Base-by-base conservation (phyloP, 2,329 filamentous ascomycete species). In the Salinomyces thailandicus region DNA sequence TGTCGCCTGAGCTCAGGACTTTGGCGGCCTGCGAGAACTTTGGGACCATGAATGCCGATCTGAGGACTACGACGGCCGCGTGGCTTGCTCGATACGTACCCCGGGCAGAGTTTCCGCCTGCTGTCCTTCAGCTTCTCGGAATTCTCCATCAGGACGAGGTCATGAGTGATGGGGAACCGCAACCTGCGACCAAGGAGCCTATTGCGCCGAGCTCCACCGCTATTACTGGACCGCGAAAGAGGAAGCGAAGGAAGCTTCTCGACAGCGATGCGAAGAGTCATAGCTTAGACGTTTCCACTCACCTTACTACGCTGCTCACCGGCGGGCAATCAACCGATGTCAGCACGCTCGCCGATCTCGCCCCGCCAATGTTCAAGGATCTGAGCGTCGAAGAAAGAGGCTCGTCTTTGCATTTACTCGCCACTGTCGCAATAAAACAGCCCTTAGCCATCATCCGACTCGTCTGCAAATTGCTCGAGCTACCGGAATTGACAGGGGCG, bases 401-500 rank as follows among this genome's bases (percentile, higher is more conserved):
- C 24, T 13, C 32, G n/a, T 46, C 43, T 2, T 58, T 53, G 53
- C 39, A 45, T 20, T 33, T 30, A 13, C 38, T 58, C 7, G 36
- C 40, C 12, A 41, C 51, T 5, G 38, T 51, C 17, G 46, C 47
- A 11, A 13, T 37, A 4, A 26, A 38, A 9, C 43, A 50, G 7
- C 29, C 43, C 16, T 24, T 32, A 9, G 29, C 31, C 1, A 31
- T 45, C 5, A 13, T 45, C 4, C 28, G 27, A 19, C 44, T 37
- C 0, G 36, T 54, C 16, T 24, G 31, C 3, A 38, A 42, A 45
- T 44, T 62, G n/a, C 51, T 60, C 13, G 52, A 66, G 28, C 41
- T 65, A 24, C 60, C 63, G 5, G 57, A 45, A 19, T 52, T 68
- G 12, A 55, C 60, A 16, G 57, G 63, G 39, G 75, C 73, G 14